Evolutionary conservation across 1,139 yeast species (phyloP).

Genomic region (Yamadazyma jaroonii): DNA sequence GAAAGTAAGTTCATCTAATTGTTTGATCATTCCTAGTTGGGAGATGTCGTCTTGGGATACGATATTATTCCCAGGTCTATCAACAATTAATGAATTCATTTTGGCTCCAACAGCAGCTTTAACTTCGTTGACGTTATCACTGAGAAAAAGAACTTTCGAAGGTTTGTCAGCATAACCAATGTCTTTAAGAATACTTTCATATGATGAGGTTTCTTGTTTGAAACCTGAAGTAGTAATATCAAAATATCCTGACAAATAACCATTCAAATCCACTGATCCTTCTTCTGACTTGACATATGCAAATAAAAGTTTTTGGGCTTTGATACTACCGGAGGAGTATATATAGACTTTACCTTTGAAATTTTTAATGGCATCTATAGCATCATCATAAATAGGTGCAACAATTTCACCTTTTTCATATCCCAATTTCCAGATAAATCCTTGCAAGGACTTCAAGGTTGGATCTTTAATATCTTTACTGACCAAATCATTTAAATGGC

Average conservation of each 20-base stretch:
- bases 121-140: conserved; percentile 70
- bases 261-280: conserved; percentile 48
- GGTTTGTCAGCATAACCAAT: conserved; percentile 31
- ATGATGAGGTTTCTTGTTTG: conserved; percentile 59
- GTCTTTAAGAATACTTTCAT: conserved; percentile 50
- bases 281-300: conserved; percentile 46
- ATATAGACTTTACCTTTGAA: conserved; percentile 53
- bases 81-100: conserved; percentile 54
- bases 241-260: conserved; percentile 61
- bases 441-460: conserved; percentile 74
- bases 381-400: conserved; percentile 79
- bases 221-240: conserved; percentile 85
- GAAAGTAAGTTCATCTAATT: conserved; percentile 2
- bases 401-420: conserved; percentile 68
- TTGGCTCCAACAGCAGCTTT: conserved; percentile 74
- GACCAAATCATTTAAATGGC: conserved; percentile 47
- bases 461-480: conserved; percentile 74
- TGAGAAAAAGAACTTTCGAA: conserved; percentile 55
- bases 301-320: conserved; percentile 80
- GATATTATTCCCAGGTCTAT: conserved; percentile 74
- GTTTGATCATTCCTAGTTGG: conserved; percentile 18
- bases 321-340: conserved; percentile 89
- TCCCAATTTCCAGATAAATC: conserved; percentile 78
- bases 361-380: conserved; percentile 51
- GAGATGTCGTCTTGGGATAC: conserved; percentile 31